Percentiles rank a stretch among this genome's conserved stretches.
phyloP scores from a whole-genome alignment of 2,329 filamentous ascomycete genomes.

The Cyphellophora attinorum region DNA sequence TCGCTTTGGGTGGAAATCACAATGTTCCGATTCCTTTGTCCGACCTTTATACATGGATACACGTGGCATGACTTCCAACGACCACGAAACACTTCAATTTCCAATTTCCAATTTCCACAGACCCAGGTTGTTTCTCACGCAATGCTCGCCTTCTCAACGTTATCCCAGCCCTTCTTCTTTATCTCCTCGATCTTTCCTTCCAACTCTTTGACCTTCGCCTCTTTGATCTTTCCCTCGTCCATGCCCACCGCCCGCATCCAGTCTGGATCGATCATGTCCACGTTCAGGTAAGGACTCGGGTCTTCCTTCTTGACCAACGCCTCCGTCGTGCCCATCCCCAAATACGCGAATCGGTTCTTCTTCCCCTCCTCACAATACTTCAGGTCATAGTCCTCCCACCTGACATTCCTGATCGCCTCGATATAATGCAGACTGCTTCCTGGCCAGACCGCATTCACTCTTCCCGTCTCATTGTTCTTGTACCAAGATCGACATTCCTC shows the following conservation, averaged over 20 bases:
- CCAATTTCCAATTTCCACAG: too few species aligned
- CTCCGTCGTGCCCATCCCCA: conserved; percentile 24
- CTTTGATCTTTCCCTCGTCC: conserved; percentile 13
- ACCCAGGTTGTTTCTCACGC: too few species aligned
- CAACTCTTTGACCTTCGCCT: conserved; percentile 13
- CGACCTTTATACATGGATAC: too few species aligned
- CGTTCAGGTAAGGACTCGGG: conserved; percentile 23
- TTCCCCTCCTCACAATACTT: conserved; percentile 21
- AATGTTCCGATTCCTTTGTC: too few species aligned
- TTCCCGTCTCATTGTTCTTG: conserved; percentile 33
- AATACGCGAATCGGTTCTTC: conserved; percentile 22
- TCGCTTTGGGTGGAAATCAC: too few species aligned
- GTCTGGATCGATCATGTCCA: conserved; percentile 24
- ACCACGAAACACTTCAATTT: too few species aligned
- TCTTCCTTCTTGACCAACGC: conserved; percentile 20
- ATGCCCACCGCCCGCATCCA: conserved; percentile 22
- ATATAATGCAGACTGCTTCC: conserved; percentile 40
- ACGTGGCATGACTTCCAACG: too few species aligned
- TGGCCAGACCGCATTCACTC: conserved; percentile 39
- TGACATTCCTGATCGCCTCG: conserved; percentile 27
- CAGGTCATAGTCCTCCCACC: conserved; percentile 35
- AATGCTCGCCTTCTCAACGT: conserved; percentile 9
- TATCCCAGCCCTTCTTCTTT: conserved; percentile 10
- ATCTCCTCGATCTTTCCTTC: conserved; percentile 11
- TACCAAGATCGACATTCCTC: conserved; percentile 32